These are phyloP conservation scores for Raphanus hybrid DNA, from an alignment of 441 rosid genomes.

Conservation along the genomic window DNA sequence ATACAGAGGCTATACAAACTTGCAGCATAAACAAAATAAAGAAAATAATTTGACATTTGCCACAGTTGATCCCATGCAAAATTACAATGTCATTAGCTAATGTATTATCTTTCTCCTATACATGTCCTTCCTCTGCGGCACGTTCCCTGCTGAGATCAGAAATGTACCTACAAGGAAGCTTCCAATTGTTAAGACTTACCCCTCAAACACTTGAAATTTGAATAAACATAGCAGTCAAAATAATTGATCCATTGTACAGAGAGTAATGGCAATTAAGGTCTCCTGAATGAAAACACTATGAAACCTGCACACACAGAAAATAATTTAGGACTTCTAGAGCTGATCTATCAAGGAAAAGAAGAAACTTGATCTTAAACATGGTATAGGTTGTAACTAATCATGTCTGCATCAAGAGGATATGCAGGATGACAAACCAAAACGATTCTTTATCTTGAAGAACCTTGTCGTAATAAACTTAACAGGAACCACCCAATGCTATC, in stretches of 20 bases:
- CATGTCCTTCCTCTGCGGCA: neutral
- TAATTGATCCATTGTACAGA: slow-evolving; percentile 18
- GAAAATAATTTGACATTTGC: neutral
- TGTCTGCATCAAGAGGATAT: neutral
- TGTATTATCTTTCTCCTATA: neutral
- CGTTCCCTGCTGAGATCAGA: slow-evolving; percentile 1
- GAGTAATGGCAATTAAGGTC: slow-evolving; percentile 41
- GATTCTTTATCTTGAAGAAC: slow-evolving; percentile 40
- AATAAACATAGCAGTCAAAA: slow-evolving; percentile 30
- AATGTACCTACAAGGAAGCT: slow-evolving; percentile 18
- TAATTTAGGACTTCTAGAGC: slow-evolving; percentile 37
- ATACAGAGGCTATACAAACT: neutral
- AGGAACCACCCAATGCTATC: slow-evolving; percentile 15
- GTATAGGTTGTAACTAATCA: neutral
- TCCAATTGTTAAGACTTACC: slow-evolving; percentile 26
- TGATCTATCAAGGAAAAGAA: slow-evolving; percentile 35
- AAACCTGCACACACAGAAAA: slow-evolving; percentile 70
- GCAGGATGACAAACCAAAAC: slow-evolving; percentile 38
- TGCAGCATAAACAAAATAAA: neutral
- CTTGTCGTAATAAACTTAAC: slow-evolving; percentile 11
- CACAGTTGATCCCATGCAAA: neutral
- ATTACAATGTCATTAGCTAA: neutral
- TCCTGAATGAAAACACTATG: slow-evolving; percentile 54
- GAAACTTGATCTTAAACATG: neutral
- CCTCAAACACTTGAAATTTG: slow-evolving; percentile 18